phyloP scores from a whole-genome alignment of 495 filamentous ascomycete genomes.

The Aspergillus ostianus region DNA sequence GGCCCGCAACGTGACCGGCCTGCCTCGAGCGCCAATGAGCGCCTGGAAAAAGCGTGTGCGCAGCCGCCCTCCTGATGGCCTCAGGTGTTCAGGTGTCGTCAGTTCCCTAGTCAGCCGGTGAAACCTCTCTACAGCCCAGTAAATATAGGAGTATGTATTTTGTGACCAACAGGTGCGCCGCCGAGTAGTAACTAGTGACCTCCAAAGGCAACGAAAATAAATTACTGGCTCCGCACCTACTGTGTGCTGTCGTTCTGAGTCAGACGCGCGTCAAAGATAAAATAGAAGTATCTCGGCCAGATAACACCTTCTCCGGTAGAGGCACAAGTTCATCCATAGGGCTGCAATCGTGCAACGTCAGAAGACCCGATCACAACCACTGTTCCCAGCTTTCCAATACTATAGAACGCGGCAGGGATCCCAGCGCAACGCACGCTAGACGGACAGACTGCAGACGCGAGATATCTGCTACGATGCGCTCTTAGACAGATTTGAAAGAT shows the following conservation, averaged over 20 bases:
- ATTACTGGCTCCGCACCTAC: too few relatives aligned
- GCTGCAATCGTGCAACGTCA: conserved; percentile 8
- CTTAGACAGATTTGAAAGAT: conserved; percentile 4
- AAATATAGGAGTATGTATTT: too few relatives aligned
- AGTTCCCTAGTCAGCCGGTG: too few relatives aligned
- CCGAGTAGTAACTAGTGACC: too few relatives aligned
- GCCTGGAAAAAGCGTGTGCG: background rate
- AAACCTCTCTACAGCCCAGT: too few relatives aligned
- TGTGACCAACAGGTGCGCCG: too few relatives aligned
- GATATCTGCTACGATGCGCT: conserved; percentile 1
- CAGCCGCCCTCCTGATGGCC: background rate
- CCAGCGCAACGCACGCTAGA: background rate
- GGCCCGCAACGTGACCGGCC: conserved; percentile 39
- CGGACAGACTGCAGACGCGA: background rate
- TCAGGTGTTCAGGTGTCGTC: background rate
- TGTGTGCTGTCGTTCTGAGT: background rate
- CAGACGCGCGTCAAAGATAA: background rate
- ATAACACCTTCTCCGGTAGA: too few relatives aligned
- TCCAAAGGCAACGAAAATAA: too few relatives aligned
- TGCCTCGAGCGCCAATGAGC: conserved; percentile 28
- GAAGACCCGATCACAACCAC: conserved; percentile 18
- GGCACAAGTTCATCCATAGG: conserved; percentile 2
- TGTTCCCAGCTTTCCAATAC: background rate
- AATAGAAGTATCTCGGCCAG: background rate
- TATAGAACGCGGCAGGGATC: background rate